These are phyloP conservation scores for Trichosporon asahii DNA, from an alignment of 1,284 basidiomycete genomes.

Conservation along the genomic window DNA sequence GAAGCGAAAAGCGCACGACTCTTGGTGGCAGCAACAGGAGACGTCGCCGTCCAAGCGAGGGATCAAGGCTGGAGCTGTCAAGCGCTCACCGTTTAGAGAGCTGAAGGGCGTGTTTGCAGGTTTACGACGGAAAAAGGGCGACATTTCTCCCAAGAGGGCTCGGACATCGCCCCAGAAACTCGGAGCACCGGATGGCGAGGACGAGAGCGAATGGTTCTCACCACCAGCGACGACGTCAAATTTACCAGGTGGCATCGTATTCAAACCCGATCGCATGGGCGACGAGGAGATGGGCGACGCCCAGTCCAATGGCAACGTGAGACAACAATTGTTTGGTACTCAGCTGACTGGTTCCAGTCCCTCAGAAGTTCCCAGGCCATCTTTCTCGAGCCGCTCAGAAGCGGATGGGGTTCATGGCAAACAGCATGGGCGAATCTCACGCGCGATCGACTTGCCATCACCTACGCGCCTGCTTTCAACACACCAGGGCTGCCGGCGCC, in stretches of 20 bases:
- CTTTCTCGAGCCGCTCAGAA: background rate
- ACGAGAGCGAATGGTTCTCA: constrained; percentile 21
- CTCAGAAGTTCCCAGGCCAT: background rate
- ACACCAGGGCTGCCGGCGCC: constrained; percentile 10
- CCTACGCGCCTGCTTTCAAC: constrained; percentile 18
- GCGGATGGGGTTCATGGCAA: constrained; percentile 42
- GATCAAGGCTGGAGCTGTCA: constrained; percentile 7
- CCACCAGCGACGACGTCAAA: constrained; percentile 7
- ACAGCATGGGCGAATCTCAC: constrained; percentile 39
- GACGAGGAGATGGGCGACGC: constrained; percentile 42
- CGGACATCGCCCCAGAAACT: background rate
- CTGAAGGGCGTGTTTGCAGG: constrained; percentile 41
- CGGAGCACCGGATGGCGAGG: constrained; percentile 1
- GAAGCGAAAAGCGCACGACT: constrained; percentile 21
- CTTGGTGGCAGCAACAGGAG: constrained; percentile 12
- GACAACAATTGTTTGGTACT: background rate
- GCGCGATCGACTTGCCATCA: constrained; percentile 26
- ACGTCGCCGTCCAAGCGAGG: constrained; percentile 11
- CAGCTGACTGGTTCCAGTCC: constrained; percentile 5
- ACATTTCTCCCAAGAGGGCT: constrained; percentile 14
- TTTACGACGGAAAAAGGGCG: constrained; percentile 35
- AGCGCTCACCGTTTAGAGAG: constrained; percentile 42
- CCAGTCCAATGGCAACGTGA: constrained; percentile 17
- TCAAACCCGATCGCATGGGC: constrained; percentile 38
- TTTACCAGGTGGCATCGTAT: constrained; percentile 39